Evolutionary conservation across 225 moss, liverwort and hornwort genomes (phyloP), one percentile per base, ranked within the genome.

Genomic region (Sphagnum tenellum): DNA sequence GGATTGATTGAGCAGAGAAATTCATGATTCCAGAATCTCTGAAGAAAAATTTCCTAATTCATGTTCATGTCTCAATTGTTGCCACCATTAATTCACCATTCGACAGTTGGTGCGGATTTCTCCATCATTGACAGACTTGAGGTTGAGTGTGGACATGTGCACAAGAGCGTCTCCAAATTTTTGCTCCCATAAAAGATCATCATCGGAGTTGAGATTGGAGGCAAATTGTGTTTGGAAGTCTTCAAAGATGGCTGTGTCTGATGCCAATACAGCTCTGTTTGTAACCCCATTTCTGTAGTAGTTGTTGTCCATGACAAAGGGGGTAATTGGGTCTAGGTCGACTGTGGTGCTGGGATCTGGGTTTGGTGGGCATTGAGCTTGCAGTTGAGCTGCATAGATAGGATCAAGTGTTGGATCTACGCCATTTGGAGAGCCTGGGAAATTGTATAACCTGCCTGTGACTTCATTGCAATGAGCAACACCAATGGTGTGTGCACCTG

Each of bases 221-320:
- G 72, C 65, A 53, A 85, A 85, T 29, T 85, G 73, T 3, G 85
- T 85, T 49, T 69, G 75, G 52, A 73, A 71, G 55, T 81, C 81
- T 0, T 68, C 81, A 48, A 85, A 85, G 29, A 85, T 69, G 9
- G 74, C 81, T 44, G 71, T 70, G 44, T 85, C 85, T 2, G 85
- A 85, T 0, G 56, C 61, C 50, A 85, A 85, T 74, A 85, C 72
- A 55, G 81, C 85, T 61, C 78, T 66, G 0, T 81, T 81, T 4
- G 85, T 85, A 47, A 85, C 81, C 11, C 85, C 85, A 7, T 85
- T 85, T 50, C 81, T 85, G 74, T 81, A 85, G 72, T 85, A 85
- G 81, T 81, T 85, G 67, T 85, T 85, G 73, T 85, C 85, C 56
- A 85, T 78, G 57, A 77, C 78, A 63, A 78, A 81, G 29, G 85